A percentile compares a stretch with the other conserved stretches of the same genome.
Conservation (phyloP, 176 grass and related monocot species). For the Musa schizocarpa region DNA sequence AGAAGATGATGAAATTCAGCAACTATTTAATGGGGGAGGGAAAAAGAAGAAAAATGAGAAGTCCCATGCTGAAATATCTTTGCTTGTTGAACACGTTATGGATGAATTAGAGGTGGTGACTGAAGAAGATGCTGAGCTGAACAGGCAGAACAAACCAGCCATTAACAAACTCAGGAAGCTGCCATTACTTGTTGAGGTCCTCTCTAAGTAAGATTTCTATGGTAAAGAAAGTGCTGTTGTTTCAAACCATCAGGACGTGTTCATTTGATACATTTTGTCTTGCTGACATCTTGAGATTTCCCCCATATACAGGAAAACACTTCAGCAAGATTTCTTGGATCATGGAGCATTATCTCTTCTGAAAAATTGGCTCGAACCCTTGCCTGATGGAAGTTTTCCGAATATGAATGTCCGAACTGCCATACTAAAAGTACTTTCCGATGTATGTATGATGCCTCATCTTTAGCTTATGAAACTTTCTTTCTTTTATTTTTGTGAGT, state of each 20-base stretch:
- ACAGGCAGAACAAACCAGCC: conserved; percentile 87
- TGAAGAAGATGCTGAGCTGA: conserved; percentile 93
- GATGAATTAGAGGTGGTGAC: conserved; percentile 84
- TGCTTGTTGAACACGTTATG: conserved; percentile 90
- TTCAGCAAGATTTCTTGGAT: conserved; percentile 99
- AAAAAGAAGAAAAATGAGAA: conserved; percentile 91
- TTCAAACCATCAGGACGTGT: not conserved
- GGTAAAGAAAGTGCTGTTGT: not conserved
- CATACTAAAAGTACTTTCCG: conserved; percentile 68
- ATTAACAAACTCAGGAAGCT: conserved; percentile 97
- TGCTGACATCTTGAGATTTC: conserved; percentile 14
- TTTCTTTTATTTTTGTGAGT: not conserved
- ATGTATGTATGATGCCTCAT: conserved; percentile 39
- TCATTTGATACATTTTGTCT: not conserved
- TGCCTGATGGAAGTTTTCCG: conserved; percentile 85
- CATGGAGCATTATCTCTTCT: conserved; percentile 83
- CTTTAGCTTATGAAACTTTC: not conserved
- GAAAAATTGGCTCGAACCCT: conserved; percentile 93
- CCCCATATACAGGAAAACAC: conserved; percentile 62
- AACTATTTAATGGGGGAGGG: conserved; percentile 69
- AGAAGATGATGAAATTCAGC: conserved; percentile 80
- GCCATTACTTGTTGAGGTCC: conserved; percentile 80
- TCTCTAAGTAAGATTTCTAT: conserved; percentile 77
- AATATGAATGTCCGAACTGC: conserved; percentile 95
- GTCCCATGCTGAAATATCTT: conserved; percentile 74